These are phyloP conservation scores for Alternaria solani DNA, from an alignment of 2,329 filamentous ascomycete genomes.

Conservation along the genomic window DNA sequence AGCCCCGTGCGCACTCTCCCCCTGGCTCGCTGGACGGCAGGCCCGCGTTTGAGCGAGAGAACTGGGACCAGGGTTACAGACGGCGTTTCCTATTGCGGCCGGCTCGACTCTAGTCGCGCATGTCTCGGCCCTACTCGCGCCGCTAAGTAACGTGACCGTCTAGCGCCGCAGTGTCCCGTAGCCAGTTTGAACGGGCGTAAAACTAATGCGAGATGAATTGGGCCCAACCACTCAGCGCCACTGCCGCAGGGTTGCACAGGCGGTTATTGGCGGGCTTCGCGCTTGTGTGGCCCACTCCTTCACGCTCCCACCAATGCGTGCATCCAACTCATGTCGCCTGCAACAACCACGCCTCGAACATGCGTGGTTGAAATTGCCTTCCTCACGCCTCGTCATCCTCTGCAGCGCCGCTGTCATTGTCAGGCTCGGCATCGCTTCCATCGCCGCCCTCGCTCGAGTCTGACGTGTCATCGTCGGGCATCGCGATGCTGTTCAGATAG, in stretches of 20 bases:
- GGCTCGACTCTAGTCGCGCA: background rate
- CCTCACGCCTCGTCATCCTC: constrained; percentile 24
- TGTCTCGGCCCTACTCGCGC: background rate
- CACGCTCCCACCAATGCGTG: constrained; percentile 16
- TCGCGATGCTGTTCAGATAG: constrained; percentile 60
- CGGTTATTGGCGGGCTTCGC: constrained; percentile 38
- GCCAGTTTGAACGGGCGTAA: constrained; percentile 16
- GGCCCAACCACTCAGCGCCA: constrained; percentile 26
- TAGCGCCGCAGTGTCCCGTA: constrained; percentile 28
- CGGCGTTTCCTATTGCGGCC: constrained; percentile 10
- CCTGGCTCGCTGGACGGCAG: constrained; percentile 14
- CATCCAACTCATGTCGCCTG: constrained; percentile 11
- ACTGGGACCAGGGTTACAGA: constrained; percentile 28
- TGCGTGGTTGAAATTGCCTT: constrained; percentile 19
- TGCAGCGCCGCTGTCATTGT: constrained; percentile 16
- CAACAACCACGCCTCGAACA: constrained; percentile 28
- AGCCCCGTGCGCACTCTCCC: constrained; percentile 9
- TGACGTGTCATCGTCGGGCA: constrained; percentile 55
- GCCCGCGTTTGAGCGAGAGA: constrained; percentile 25
- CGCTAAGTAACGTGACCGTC: constrained; percentile 17
- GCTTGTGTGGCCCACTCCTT: constrained; percentile 26
- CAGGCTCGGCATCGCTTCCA: constrained; percentile 31
- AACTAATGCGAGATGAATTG: constrained; percentile 28
- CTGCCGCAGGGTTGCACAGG: constrained; percentile 23
- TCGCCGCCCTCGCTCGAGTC: constrained; percentile 34